phyloP scores from a whole-genome alignment of 1,284 basidiomycete genomes.

The Ceratobasidium sp. region DNA sequence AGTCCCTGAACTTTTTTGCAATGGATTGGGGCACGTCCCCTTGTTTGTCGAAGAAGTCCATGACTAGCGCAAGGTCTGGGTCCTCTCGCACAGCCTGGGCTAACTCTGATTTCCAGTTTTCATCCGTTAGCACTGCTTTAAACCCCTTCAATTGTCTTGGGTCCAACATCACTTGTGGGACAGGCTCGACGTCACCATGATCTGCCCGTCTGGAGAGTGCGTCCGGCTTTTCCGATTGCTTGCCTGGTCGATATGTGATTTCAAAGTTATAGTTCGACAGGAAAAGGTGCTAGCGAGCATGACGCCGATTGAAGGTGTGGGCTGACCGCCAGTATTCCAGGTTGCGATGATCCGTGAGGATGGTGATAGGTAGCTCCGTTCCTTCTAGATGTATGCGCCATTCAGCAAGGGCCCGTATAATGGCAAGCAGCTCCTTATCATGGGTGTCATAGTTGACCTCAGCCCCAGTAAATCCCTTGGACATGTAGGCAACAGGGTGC shows the following conservation, averaged over 20 bases:
- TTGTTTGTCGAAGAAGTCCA: too few relatives aligned
- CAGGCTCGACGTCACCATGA: too few relatives aligned
- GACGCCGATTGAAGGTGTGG: neutral
- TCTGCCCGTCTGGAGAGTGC: too few relatives aligned
- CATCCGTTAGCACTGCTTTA: too few relatives aligned
- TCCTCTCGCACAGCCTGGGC: too few relatives aligned
- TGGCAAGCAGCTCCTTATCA: slow-evolving; percentile 53
- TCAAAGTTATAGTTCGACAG: neutral
- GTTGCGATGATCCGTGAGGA: slow-evolving; percentile 60
- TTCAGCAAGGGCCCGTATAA: slow-evolving; percentile 31
- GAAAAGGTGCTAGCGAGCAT: neutral
- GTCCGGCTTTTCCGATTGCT: too few relatives aligned
- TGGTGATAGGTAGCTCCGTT: slow-evolving; percentile 47
- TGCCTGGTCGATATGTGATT: neutral
- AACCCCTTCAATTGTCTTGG: too few relatives aligned
- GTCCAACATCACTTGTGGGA: too few relatives aligned
- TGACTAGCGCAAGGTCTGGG: too few relatives aligned
- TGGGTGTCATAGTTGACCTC: slow-evolving; percentile 54
- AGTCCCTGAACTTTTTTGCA: neutral
- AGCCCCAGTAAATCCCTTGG: slow-evolving; percentile 43
- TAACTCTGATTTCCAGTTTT: too few relatives aligned
- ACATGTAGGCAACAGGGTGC: slow-evolving; percentile 44
- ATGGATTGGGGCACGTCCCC: too few relatives aligned
- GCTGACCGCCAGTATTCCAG: too few relatives aligned
- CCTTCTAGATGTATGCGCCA: slow-evolving; percentile 53